Evolutionary conservation across 257 asterid genomes (phyloP), one percentile per base, ranked within the genome.

Genomic region (Solanum megistacrolobum): DNA sequence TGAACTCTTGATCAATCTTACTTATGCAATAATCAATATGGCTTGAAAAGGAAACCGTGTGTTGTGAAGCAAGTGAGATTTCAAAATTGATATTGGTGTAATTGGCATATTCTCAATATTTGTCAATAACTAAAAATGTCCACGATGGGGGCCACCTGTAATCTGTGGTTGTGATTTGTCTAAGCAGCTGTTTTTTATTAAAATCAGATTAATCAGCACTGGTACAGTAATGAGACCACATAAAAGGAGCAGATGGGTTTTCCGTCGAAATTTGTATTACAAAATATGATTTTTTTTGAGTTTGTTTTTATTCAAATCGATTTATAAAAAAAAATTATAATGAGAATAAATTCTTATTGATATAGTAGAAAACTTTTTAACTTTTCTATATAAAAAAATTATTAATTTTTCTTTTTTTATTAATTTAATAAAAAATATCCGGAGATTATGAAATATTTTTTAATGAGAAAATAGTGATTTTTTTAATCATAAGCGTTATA

Each of bases 131-230:
- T 88, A 73, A 55, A 87, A 87, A 48, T 74, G 87, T 78, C 88
- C 88, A 81, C 87, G 71, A 86, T 87, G 78, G 87, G 89, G 89
- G 83, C 72, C 87, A 87, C 55, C 25, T 38, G 29, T 55, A 38
- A 85, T 85, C 65, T 25, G 66, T 85, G 31, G 87, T 85, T 66
- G 31, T 36, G 68, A 46, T 81, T 46, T 29, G 41, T 85, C 20
- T 68, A 38, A 9, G 87, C 66, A n/a, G 81, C 81, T 65, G 81
- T 32, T n/a, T 41, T 68, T 6, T 4, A 0, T 8, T 7, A 1
- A 3, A 21, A 65, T 38, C 27, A 1, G 11, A 65, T 65, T 18
- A 66, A 85, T 62, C 60, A 36, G 13, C 65, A 78, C 35, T 16
- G 68, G 68, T 81, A 29, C 39, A 46, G 27, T 69, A 35, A 7